These are phyloP conservation scores for Coemansia sp. DNA, from an alignment of 192 early-diverging fungal species.

Conservation along the genomic window DNA sequence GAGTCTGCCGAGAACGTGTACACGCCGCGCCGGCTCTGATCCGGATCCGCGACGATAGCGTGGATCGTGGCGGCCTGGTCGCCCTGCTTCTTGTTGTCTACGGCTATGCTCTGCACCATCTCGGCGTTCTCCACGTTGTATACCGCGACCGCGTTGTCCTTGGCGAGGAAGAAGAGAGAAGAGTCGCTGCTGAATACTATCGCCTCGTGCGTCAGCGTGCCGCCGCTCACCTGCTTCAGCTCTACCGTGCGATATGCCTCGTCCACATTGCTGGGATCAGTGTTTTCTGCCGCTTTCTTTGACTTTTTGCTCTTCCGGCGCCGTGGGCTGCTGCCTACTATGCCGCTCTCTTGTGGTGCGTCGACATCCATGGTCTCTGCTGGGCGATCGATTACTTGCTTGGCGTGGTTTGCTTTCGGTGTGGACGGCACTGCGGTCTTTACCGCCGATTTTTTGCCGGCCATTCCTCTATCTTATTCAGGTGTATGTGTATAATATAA, in stretches of 20 bases:
- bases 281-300: background rate
- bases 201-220: slow-evolving; percentile 30
- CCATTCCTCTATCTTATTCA: background rate
- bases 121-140: slow-evolving; percentile 50
- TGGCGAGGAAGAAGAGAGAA: slow-evolving; percentile 43
- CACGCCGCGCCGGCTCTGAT: slow-evolving; percentile 11
- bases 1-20: slow-evolving; percentile 45
- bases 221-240: slow-evolving; percentile 44
- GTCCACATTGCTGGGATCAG: background rate
- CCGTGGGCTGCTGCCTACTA: background rate
- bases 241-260: slow-evolving; percentile 28
- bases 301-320: slow-evolving; percentile 1
- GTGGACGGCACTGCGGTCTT: background rate
- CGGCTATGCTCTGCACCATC: slow-evolving; percentile 49
- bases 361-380: background rate
- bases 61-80: slow-evolving; percentile 16
- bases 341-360: background rate
- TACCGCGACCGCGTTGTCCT: slow-evolving; percentile 44
- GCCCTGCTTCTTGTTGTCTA: slow-evolving; percentile 1
- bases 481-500: background rate
- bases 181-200: slow-evolving; percentile 51
- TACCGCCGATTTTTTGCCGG: background rate
- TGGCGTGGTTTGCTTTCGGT: background rate
- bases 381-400: background rate
- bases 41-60: slow-evolving; percentile 30